Conservation (phyloP, 2,329 filamentous ascomycete genomes). For the Aspergillus sp. region DNA sequence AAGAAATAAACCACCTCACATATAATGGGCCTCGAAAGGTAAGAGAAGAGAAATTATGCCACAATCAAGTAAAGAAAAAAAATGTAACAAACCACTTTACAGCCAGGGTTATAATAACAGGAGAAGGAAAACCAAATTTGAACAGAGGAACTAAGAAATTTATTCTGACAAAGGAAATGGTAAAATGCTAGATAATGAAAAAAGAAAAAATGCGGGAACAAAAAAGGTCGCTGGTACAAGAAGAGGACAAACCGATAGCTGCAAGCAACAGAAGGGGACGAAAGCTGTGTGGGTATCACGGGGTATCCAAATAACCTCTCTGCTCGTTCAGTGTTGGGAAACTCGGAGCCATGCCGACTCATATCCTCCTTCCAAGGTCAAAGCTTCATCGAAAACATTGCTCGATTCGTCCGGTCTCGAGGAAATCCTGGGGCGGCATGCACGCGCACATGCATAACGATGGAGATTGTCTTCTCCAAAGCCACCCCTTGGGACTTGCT, state of each 20-base stretch:
- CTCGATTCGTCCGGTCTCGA: constrained; percentile 4
- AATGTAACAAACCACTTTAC: constrained; percentile 9
- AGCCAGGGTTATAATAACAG: constrained; percentile 13
- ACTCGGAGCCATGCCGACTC: constrained; percentile 11
- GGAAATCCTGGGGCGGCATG: too few relatives aligned
- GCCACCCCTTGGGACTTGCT: too few relatives aligned
- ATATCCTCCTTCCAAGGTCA: constrained; percentile 8
- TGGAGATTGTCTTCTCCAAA: too few relatives aligned
- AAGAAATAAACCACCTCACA: not conserved
- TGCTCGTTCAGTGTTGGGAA: constrained; percentile 23
- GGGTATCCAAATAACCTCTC: constrained; percentile 35
- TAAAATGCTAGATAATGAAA: constrained; percentile 28
- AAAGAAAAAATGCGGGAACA: constrained; percentile 26
- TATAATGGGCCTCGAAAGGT: not conserved
- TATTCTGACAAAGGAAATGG: constrained; percentile 21
- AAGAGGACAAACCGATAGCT: constrained; percentile 30
- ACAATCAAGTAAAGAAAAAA: constrained; percentile 5
- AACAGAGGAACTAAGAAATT: constrained; percentile 19
- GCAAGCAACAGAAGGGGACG: constrained; percentile 26
- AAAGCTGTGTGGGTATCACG: constrained; percentile 36
- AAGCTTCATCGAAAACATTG: constrained; percentile 7
- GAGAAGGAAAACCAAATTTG: constrained; percentile 9
- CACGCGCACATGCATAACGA: too few relatives aligned
- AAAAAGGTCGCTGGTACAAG: constrained; percentile 18
- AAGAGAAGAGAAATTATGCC: not conserved